Base-by-base conservation (phyloP, 495 filamentous ascomycete genomes). In the Talaromyces thailandensis region DNA sequence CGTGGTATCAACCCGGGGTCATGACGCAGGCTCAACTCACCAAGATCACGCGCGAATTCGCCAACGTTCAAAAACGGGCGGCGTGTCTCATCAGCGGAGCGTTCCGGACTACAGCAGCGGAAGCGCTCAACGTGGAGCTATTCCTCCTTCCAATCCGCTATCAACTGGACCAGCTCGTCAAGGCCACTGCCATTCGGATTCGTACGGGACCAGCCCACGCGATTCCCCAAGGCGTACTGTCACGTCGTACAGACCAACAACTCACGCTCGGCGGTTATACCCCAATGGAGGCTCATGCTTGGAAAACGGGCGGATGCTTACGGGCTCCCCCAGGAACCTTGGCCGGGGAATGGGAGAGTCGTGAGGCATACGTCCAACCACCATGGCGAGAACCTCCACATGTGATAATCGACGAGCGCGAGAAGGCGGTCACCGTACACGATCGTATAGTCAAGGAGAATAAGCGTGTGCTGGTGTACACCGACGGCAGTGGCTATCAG, bases 241-340 rank as follows among this genome's bases (percentile, higher is more conserved):
- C 11, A 11, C 32, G 32, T 2, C 32, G 12, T 12, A 14, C 32
- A 14, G 11, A 37, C 12, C 32, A 37, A 12, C 1, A 37, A 16
- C 32, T 37, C 32, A 16, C 32, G 7, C 51, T 56, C 8, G 43
- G 40, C 12, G 59, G 62, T 35, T 66, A 52, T 48, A 60, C 56
- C 62, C 64, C 14, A 52, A 37, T 66, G 29, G 66, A 68, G 37
- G 62, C 52, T 7, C 64, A 66, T 43, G 32, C 53, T 18, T 68
- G 60, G 32, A 62, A 63, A 23, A 66, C 14, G 40, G 60, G 40
- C 52, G 48, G 48, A 64, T 67, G 51, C 59, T 55, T 67, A 1
- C 26, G 26, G 18, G 56, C 56, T 63, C 64, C 58, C 62, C 62
- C 32, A 26, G 40, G 50, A 25, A 32, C 58, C 28, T 1, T 65